phyloP scores from a whole-genome alignment of 305 asterid species.

The Andrographis paniculata region DNA sequence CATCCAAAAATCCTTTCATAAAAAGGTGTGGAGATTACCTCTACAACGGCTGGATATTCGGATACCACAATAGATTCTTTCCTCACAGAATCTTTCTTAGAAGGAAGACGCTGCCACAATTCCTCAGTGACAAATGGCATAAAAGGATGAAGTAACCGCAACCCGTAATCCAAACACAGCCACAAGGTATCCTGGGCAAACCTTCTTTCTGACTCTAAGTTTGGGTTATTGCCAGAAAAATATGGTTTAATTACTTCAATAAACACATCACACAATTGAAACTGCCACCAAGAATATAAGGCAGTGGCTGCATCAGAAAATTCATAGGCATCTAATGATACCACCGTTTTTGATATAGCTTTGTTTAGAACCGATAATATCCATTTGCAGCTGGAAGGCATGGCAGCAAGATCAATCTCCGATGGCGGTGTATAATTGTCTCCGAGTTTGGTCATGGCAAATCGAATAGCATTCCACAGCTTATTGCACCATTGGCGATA shows the following conservation, averaged over 20 bases:
- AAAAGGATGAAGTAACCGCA: slow-evolving; percentile 83
- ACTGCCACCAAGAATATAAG: slow-evolving; percentile 83
- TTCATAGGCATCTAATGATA: slow-evolving; percentile 63
- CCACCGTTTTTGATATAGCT: slow-evolving; percentile 66
- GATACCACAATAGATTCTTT: slow-evolving; percentile 79
- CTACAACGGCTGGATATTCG: slow-evolving; percentile 60
- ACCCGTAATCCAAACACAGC: slow-evolving; percentile 81
- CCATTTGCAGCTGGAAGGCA: slow-evolving; percentile 97
- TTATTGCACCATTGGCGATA: slow-evolving; percentile 98
- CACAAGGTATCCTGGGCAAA: slow-evolving; percentile 80
- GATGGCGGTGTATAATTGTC: slow-evolving; percentile 76
- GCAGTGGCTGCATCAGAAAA: slow-evolving; percentile 87
- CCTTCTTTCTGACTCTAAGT: slow-evolving; percentile 37
- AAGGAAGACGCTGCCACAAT: slow-evolving; percentile 94
- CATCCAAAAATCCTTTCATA: background rate
- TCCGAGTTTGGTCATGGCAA: slow-evolving; percentile 91
- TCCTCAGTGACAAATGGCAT: slow-evolving; percentile 96
- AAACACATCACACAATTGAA: slow-evolving; percentile 79
- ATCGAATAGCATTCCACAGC: slow-evolving; percentile 91
- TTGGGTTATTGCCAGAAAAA: slow-evolving; percentile 43
- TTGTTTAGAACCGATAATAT: slow-evolving; percentile 80
- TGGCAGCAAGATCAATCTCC: slow-evolving; percentile 33
- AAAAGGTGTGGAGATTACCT: slow-evolving; percentile 34
- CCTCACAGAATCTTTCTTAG: slow-evolving; percentile 40
- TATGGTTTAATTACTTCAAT: slow-evolving; percentile 89